phyloP scores from a whole-genome alignment of 768 basidiomycete species.

The Suillus cothurnatus region DNA sequence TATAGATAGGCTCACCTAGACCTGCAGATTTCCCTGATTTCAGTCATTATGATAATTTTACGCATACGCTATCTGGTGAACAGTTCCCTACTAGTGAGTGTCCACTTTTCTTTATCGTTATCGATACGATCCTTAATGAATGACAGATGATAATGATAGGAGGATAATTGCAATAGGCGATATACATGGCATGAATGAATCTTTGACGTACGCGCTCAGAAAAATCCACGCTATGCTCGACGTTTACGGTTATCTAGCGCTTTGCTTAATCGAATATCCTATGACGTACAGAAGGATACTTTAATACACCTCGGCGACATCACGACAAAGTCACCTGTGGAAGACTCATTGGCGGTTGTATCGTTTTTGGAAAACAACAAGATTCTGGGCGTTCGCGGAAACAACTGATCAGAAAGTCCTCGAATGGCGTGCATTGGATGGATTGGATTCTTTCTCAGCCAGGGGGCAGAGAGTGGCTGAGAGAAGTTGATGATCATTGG shows the following conservation, averaged over 20 bases:
- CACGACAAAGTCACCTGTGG: slow-evolving; percentile 63
- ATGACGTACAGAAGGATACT: slow-evolving; percentile 59
- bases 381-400: slow-evolving; percentile 85
- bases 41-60: slow-evolving; percentile 44
- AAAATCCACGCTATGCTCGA: slow-evolving; percentile 5
- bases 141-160: slow-evolving; percentile 49
- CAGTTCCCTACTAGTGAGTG: slow-evolving; percentile 59
- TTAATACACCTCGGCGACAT: slow-evolving; percentile 88
- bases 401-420: slow-evolving; percentile 92
- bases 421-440: slow-evolving; percentile 88
- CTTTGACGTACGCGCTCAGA: slow-evolving; percentile 56
- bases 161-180: slow-evolving; percentile 85
- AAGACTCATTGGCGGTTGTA: slow-evolving; percentile 64
- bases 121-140: not conserved
- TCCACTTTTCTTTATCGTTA: not conserved
- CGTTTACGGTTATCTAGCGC: slow-evolving; percentile 41
- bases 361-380: slow-evolving; percentile 63
- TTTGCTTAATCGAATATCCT: slow-evolving; percentile 64
- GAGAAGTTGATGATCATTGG: slow-evolving; percentile 49
- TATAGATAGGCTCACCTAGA: slow-evolving; percentile 8
- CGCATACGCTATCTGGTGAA: slow-evolving; percentile 41
- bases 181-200: slow-evolving; percentile 78
- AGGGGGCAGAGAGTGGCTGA: slow-evolving; percentile 55
- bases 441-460: slow-evolving; percentile 65
- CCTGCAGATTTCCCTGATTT: slow-evolving; percentile 56